phyloP scores from a whole-genome alignment of 352 stramenopile species.

The Phytophthora fragariaefolia region DNA sequence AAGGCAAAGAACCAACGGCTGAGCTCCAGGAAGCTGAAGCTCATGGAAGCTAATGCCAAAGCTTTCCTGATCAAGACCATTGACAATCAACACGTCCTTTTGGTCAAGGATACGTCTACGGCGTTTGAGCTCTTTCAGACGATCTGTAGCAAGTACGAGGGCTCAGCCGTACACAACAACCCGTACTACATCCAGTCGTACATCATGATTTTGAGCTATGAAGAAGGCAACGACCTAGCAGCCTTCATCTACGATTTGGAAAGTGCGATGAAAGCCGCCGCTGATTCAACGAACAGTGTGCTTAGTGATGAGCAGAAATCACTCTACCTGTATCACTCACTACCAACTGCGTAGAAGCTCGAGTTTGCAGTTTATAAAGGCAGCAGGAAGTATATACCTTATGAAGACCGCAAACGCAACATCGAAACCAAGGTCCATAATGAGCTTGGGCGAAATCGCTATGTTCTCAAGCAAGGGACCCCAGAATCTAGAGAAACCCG shows the following conservation, averaged over 20 bases:
- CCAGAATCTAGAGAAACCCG: slow-evolving; percentile 11
- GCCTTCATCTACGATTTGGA: background rate
- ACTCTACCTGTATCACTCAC: slow-evolving; percentile 1
- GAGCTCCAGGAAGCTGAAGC: slow-evolving; percentile 16
- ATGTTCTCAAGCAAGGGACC: slow-evolving; percentile 15
- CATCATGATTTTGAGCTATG: slow-evolving; percentile 11
- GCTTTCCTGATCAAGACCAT: slow-evolving; percentile 13
- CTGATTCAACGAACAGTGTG: background rate
- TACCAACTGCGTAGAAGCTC: background rate
- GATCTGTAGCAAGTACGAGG: slow-evolving; percentile 17
- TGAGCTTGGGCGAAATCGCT: slow-evolving; percentile 16
- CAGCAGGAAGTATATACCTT: slow-evolving; percentile 14
- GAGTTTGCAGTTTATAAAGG: background rate
- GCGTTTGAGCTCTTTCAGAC: slow-evolving; percentile 22
- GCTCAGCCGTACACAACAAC: slow-evolving; percentile 5
- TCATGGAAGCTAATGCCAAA: slow-evolving; percentile 12
- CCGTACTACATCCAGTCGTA: slow-evolving; percentile 24
- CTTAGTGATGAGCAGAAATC: slow-evolving; percentile 6
- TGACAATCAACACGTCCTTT: slow-evolving; percentile 19
- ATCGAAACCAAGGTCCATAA: slow-evolving; percentile 21
- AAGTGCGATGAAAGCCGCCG: background rate
- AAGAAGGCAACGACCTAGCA: background rate
- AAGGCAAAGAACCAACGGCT: slow-evolving; percentile 12
- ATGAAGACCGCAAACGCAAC: slow-evolving; percentile 13
- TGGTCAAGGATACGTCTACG: slow-evolving; percentile 19